These are phyloP conservation scores for Chimonanthus salicifolius DNA, from an alignment of 164 flowering plant genomes.

Conservation along the genomic window DNA sequence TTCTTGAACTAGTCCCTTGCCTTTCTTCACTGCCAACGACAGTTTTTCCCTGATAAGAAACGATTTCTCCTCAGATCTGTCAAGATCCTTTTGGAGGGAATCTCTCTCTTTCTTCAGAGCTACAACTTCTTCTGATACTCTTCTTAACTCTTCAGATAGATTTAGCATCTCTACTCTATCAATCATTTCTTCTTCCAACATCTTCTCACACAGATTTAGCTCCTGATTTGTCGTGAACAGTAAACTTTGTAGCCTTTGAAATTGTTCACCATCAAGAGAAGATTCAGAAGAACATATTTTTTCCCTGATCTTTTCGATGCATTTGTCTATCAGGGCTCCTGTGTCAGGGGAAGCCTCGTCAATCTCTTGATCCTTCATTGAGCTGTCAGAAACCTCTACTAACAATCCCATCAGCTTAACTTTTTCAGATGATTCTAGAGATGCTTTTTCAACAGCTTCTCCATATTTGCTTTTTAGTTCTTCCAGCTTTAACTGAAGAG, in stretches of 20 bases:
- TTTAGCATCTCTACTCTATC: constrained; percentile 33
- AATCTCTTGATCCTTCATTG: constrained; percentile 15
- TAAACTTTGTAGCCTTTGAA: constrained; percentile 46
- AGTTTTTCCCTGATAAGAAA: constrained; percentile 77
- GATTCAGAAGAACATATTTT: constrained; percentile 17
- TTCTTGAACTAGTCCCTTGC: constrained; percentile 92
- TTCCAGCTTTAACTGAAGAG: constrained; percentile 45
- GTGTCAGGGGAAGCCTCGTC: constrained; percentile 23
- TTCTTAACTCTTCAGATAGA: constrained; percentile 35
- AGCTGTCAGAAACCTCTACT: constrained; percentile 9
- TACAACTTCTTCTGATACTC: constrained; percentile 36
- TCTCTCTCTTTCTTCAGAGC: constrained; percentile 50
- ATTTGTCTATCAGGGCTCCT: constrained; percentile 36
- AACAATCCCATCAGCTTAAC: constrained; percentile 5
- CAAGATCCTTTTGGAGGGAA: constrained; percentile 53
- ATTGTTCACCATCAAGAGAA: constrained; percentile 31
- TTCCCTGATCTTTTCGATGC: constrained; percentile 52
- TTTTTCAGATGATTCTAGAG: constrained; percentile 21
- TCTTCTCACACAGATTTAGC: constrained; percentile 33
- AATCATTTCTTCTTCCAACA: constrained; percentile 56
- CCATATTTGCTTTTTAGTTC: constrained; percentile 39
- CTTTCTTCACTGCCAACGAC: constrained; percentile 95
- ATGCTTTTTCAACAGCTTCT: constrained; percentile 35
- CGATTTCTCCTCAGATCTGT: constrained; percentile 65
- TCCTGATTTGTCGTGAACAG: constrained; percentile 57